phyloP scores from a whole-genome alignment of 2,329 filamentous ascomycete genomes.

The Pseudogymnoascus sp. region DNA sequence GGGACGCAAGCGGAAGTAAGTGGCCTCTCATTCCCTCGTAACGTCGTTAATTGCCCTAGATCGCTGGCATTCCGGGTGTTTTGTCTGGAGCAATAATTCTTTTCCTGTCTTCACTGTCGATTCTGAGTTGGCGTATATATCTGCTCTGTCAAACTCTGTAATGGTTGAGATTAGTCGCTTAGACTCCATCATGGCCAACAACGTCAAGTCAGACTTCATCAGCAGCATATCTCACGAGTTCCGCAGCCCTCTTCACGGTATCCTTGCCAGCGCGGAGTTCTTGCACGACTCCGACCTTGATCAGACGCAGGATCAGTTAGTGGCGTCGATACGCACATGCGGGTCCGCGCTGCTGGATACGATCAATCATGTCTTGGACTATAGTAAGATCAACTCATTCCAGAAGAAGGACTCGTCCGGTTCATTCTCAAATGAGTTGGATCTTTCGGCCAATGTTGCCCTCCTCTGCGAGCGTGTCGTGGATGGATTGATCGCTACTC shows the following conservation, averaged over 20 bases:
- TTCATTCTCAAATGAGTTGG: constrained; percentile 22
- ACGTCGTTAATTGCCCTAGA: constrained; percentile 13
- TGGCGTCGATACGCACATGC: constrained; percentile 43
- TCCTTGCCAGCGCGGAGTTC: constrained; percentile 45
- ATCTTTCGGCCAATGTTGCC: constrained; percentile 22
- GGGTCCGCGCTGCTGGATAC: constrained; percentile 45
- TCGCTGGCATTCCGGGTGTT: constrained; percentile 23
- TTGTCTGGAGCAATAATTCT: constrained; percentile 21
- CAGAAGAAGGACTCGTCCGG: constrained; percentile 17
- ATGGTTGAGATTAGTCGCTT: constrained; percentile 24
- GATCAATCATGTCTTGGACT: constrained; percentile 45
- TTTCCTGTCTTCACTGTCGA: constrained; percentile 22
- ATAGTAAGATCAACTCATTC: constrained; percentile 44
- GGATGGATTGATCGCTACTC: constrained; percentile 24
- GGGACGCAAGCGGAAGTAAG: constrained; percentile 25
- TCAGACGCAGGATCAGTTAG: constrained; percentile 37
- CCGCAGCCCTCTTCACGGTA: constrained; percentile 33
- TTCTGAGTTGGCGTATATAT: constrained; percentile 21
- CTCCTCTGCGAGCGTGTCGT: constrained; percentile 25
- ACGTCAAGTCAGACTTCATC: constrained; percentile 25
- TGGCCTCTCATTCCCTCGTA: not conserved
- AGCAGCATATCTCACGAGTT: constrained; percentile 26
- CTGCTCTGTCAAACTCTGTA: constrained; percentile 22
- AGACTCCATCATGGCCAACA: constrained; percentile 22
- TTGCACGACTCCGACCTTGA: constrained; percentile 41